phyloP scores from a whole-genome alignment of 208 protist species.

The Porcisia hertigi region DNA sequence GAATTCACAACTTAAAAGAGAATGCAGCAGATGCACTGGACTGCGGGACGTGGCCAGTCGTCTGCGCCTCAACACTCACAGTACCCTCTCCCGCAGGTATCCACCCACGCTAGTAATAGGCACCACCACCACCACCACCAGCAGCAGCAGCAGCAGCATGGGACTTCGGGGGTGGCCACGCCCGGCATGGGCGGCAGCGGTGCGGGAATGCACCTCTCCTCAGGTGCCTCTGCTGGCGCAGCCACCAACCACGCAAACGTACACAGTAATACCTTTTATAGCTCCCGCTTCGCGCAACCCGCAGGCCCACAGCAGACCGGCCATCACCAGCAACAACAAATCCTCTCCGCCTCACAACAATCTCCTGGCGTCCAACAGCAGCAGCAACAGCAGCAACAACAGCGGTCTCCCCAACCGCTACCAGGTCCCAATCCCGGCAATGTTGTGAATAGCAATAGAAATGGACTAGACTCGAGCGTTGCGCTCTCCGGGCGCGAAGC shows the following conservation, averaged over 20 bases:
- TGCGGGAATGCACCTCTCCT: background rate
- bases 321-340: background rate
- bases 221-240: background rate
- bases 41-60: constrained; percentile 20
- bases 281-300: background rate
- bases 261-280: constrained; percentile 9
- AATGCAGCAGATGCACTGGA: constrained; percentile 41
- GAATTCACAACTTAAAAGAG: background rate
- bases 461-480: constrained; percentile 3
- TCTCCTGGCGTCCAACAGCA: constrained; percentile 9
- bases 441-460: background rate
- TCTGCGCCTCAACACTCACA: constrained; percentile 3
- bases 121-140: constrained; percentile 18
- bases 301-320: background rate
- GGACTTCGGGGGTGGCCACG: background rate
- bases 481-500: constrained; percentile 24
- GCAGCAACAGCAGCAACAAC: background rate
- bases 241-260: background rate
- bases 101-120: background rate
- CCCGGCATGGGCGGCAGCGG: background rate
- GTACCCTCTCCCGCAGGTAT: background rate
- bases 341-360: background rate
- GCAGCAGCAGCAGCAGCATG: background rate
- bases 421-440: background rate
- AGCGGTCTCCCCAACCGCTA: constrained; percentile 9